These are phyloP conservation scores for Elsinoe ampelina DNA, from an alignment of 2,329 filamentous ascomycete species.

Conservation along the genomic window DNA sequence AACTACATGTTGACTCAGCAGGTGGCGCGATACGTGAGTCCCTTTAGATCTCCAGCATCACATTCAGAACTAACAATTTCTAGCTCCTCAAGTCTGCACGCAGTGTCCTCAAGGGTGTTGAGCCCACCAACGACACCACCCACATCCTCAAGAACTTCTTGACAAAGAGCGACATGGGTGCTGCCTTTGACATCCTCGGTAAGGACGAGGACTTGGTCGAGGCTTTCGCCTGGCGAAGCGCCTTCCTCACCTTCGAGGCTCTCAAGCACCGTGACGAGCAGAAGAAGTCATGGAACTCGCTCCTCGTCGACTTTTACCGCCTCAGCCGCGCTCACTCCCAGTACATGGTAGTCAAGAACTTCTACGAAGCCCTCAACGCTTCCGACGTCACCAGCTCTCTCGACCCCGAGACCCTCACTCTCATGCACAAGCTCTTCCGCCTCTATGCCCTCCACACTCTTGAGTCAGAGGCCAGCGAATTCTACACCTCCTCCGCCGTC, in stretches of 20 bases:
- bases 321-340: slow-evolving; percentile 66
- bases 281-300: slow-evolving; percentile 67
- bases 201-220: slow-evolving; percentile 61
- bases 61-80: slow-evolving; percentile 9
- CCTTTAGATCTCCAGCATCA: background rate
- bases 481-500: slow-evolving; percentile 60
- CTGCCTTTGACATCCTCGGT: slow-evolving; percentile 65
- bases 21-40: slow-evolving; percentile 58
- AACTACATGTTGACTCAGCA: slow-evolving; percentile 79
- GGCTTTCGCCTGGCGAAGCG: slow-evolving; percentile 66
- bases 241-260: slow-evolving; percentile 66
- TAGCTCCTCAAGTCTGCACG: slow-evolving; percentile 65
- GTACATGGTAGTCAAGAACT: slow-evolving; percentile 71
- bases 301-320: slow-evolving; percentile 70
- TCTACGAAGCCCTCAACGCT: slow-evolving; percentile 59
- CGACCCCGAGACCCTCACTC: slow-evolving; percentile 46
- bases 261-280: slow-evolving; percentile 64
- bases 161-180: slow-evolving; percentile 57
- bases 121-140: slow-evolving; percentile 58
- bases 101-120: slow-evolving; percentile 55
- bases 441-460: slow-evolving; percentile 58
- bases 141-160: slow-evolving; percentile 57
- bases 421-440: slow-evolving; percentile 59
- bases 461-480: slow-evolving; percentile 60
- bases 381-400: slow-evolving; percentile 43